A percentile compares a stretch with the other conserved stretches of the same genome.
Evolutionary conservation across 257 asterid species (phyloP).

Genomic region (Solanum bukasovii): DNA sequence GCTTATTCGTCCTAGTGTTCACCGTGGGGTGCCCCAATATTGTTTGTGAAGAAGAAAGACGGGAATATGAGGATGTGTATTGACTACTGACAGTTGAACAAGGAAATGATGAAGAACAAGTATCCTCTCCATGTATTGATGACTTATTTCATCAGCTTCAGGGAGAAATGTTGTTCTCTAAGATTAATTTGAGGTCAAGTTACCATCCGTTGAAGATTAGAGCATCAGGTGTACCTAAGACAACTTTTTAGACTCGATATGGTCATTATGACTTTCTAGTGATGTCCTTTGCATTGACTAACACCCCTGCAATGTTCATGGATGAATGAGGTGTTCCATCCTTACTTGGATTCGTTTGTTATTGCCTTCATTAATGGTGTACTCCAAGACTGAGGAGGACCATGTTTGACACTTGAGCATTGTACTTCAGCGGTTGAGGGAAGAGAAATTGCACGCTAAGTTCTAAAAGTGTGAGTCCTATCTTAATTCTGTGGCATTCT

Average conservation of each 20-base stretch:
- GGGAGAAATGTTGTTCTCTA: background rate
- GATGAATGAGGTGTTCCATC: background rate
- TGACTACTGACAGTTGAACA: background rate
- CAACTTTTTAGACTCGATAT: no score
- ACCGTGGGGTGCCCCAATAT: background rate
- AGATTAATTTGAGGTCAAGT: background rate
- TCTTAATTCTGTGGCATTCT: no score
- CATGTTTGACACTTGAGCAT: background rate
- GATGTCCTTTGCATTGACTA: background rate
- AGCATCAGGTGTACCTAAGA: background rate
- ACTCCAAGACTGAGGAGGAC: background rate
- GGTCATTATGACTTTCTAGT: background rate
- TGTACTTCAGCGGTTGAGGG: no score
- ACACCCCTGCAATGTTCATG: background rate
- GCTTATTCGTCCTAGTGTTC: background rate
- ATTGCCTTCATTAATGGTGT: background rate
- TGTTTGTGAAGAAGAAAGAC: background rate
- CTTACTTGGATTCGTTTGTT: background rate
- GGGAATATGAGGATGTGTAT: background rate
- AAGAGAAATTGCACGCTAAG: no score
- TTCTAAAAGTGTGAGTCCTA: no score
- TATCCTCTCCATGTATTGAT: background rate
- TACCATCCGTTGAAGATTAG: background rate
- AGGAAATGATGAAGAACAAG: background rate
- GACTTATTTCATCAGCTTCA: background rate